A percentile compares a stretch with the other conserved stretches of the same genome.
Evolutionary conservation across 306 rosid genomes (phyloP).

Genomic region (Quillaja saponaria): DNA sequence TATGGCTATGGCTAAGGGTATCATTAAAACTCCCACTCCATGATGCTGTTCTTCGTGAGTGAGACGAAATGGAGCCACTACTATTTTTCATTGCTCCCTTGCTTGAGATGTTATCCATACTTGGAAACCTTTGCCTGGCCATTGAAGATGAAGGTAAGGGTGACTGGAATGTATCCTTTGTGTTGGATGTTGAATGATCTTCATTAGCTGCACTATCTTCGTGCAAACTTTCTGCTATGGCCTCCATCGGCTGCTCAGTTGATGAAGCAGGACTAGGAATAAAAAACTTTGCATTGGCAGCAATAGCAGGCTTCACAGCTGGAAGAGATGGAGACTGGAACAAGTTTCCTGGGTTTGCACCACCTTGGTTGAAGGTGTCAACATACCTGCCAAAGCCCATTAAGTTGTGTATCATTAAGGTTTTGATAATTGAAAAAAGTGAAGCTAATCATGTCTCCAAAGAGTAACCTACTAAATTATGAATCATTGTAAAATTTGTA

Average conservation of each 20-base stretch:
- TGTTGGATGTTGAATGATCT: constrained; percentile 48
- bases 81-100: constrained; percentile 31
- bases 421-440: not conserved
- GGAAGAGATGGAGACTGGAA: constrained; percentile 74
- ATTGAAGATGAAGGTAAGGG: constrained; percentile 30
- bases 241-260: constrained; percentile 53
- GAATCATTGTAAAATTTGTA: no score
- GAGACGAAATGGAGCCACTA: constrained; percentile 33
- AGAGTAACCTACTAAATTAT: no score
- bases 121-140: constrained; percentile 64
- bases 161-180: constrained; percentile 47
- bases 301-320: constrained; percentile 58
- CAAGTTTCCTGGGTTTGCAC: constrained; percentile 62
- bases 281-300: constrained; percentile 75
- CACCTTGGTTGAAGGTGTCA: constrained; percentile 87
- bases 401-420: not conserved
- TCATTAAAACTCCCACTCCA: constrained; percentile 71
- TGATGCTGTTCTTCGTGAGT: constrained; percentile 73
- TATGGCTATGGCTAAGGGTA: constrained; percentile 56
- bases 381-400: constrained; percentile 69
- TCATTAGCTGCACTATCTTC: constrained; percentile 47
- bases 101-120: constrained; percentile 54
- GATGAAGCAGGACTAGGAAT: constrained; percentile 63
- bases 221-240: constrained; percentile 59
- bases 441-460: no score